These are phyloP conservation scores for Avicennia marina DNA, from an alignment of 257 asterid species.

Conservation along the genomic window DNA sequence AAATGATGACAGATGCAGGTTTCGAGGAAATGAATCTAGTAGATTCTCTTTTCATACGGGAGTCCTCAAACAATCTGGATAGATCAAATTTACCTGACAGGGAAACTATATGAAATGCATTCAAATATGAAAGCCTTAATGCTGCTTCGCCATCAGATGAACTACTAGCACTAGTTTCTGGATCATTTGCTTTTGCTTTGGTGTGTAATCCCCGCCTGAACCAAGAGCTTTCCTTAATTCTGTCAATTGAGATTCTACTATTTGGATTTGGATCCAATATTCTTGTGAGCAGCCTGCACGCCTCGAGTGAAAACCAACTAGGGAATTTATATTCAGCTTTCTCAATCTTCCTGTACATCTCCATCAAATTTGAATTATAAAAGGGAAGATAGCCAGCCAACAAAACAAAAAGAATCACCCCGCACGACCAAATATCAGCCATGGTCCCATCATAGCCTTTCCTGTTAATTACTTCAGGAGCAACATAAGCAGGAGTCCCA, in stretches of 20 bases:
- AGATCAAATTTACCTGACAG: slow-evolving; percentile 70
- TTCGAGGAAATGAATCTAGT: slow-evolving; percentile 64
- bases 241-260: slow-evolving; percentile 47
- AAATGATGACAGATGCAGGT: slow-evolving; percentile 58
- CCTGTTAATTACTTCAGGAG: slow-evolving; percentile 72
- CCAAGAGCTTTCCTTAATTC: slow-evolving; percentile 58
- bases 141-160: slow-evolving; percentile 22
- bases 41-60: slow-evolving; percentile 46
- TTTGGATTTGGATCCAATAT: slow-evolving; percentile 74
- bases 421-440: slow-evolving; percentile 86
- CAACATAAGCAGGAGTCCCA: slow-evolving; percentile 88
- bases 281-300: slow-evolving; percentile 35
- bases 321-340: slow-evolving; percentile 62
- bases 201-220: slow-evolving; percentile 34
- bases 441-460: slow-evolving; percentile 78
- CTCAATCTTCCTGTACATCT: slow-evolving; percentile 69
- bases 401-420: slow-evolving; percentile 67
- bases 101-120: slow-evolving; percentile 84
- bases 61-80: slow-evolving; percentile 67
- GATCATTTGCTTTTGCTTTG: slow-evolving; percentile 19
- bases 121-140: slow-evolving; percentile 37
- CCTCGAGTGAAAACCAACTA: slow-evolving; percentile 61
- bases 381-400: slow-evolving; percentile 78
- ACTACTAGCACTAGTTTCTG: slow-evolving; percentile 29
- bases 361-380: slow-evolving; percentile 72